Percentiles rank a stretch among this genome's conserved stretches.
phyloP scores from a whole-genome alignment of 2,329 filamentous ascomycete species.

The Neofusicoccum ribis region DNA sequence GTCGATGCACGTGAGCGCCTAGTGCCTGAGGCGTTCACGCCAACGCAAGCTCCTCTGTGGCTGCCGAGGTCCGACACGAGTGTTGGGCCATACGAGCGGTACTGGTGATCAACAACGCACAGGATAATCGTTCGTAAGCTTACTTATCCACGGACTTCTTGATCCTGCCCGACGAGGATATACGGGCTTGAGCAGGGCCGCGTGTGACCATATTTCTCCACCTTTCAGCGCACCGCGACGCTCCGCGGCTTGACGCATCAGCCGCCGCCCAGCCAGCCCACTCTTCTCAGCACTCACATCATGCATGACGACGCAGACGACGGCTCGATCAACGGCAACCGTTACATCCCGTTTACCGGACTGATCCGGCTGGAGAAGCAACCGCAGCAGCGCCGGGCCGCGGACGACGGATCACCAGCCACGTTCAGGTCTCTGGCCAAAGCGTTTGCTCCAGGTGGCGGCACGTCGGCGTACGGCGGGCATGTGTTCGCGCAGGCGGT shows the following conservation, averaged over 20 bases:
- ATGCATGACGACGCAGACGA: slow-evolving; percentile 8
- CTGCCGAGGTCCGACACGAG: not conserved
- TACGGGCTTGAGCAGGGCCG: not conserved
- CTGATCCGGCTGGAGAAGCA: slow-evolving; percentile 41
- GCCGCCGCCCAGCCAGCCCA: not conserved
- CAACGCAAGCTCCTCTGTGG: not conserved
- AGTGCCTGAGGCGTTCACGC: not conserved
- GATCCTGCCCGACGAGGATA: not conserved
- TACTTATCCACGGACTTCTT: not conserved
- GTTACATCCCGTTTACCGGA: slow-evolving; percentile 39
- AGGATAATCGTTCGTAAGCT: slow-evolving; percentile 2
- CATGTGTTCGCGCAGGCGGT: slow-evolving; percentile 60
- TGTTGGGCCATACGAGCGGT: not conserved
- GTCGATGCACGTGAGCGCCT: not conserved
- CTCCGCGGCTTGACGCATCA: not conserved
- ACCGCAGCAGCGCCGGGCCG: slow-evolving; percentile 31
- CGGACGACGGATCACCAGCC: no score
- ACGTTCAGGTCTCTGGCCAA: slow-evolving; percentile 43
- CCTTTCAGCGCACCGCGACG: not conserved
- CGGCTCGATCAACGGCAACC: slow-evolving; percentile 15
- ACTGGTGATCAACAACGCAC: not conserved
- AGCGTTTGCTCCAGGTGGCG: slow-evolving; percentile 46
- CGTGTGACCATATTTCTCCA: slow-evolving; percentile 11
- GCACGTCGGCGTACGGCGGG: slow-evolving; percentile 53
- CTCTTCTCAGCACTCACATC: slow-evolving; percentile 6